A percentile compares a stretch with the other conserved stretches of the same genome.
Evolutionary conservation across 257 asterid genomes (phyloP).

Genomic region (Prunella vulgaris): DNA sequence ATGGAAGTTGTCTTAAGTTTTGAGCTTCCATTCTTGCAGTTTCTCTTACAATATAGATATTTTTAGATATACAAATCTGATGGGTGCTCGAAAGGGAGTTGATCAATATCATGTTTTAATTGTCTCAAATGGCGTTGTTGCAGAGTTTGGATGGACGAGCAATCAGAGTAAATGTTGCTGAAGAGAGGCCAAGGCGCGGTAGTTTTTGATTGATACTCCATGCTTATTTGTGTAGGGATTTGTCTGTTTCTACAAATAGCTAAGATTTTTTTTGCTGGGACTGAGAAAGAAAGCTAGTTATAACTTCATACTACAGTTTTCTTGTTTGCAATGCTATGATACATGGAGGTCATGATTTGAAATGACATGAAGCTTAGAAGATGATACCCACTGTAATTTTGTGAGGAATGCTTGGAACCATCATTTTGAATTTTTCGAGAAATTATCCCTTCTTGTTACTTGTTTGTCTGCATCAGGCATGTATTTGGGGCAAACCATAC

Average conservation of each 20-base stretch:
- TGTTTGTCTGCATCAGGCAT: not conserved
- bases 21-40: no score
- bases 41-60: no score
- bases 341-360: not conserved
- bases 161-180: slow-evolving; percentile 41
- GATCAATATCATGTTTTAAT: not conserved
- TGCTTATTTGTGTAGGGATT: slow-evolving; percentile 17
- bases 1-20: not conserved
- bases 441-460: not conserved
- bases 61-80: not conserved
- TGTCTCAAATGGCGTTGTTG: slow-evolving; percentile 7
- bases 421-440: not conserved
- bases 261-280: slow-evolving; percentile 14
- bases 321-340: slow-evolving; percentile 1
- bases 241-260: not conserved
- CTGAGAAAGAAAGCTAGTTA: not conserved
- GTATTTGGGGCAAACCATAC: not conserved
- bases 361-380: not conserved
- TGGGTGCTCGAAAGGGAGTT: not conserved
- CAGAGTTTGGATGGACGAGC: slow-evolving; percentile 52
- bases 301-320: slow-evolving; percentile 2
- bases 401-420: not conserved
- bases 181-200: slow-evolving; percentile 33
- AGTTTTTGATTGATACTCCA: slow-evolving; percentile 22
- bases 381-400: not conserved